Base-by-base conservation (phyloP, 2,329 filamentous ascomycete genomes). In the Leptographium wingfieldii region DNA sequence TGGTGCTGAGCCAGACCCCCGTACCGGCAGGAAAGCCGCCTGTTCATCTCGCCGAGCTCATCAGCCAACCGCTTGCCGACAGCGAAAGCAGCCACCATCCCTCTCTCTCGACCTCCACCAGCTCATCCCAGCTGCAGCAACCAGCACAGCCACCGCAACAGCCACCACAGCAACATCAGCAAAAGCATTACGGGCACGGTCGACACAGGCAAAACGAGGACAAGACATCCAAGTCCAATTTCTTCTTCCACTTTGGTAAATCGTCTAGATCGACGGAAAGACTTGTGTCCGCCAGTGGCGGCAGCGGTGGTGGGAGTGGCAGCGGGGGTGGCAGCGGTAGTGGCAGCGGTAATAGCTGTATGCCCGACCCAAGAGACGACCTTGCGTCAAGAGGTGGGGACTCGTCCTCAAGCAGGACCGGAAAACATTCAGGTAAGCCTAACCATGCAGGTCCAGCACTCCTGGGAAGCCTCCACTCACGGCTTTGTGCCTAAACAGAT, bases 201-300 rank as follows among this genome's bases (percentile, higher is more conserved):
- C 61, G 66, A 57, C 59, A 56, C 53, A 61, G 63, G 60, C 67
- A 70, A 64, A 74, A 73, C 66, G 73, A 70, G 64, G 73, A 71
- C 58, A 77, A 75, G 65, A 64, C 72, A n/a, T 72, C 74, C 61
- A 79, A 76, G 67, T 74, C 74, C 66, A 74, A 75, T 64, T 79
- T 80, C 69, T 72, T 74, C 60, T 79, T 79, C 66, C 74, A 77
- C 67, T 80, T 80, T 68, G 74, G 72, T 63, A 80, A 80, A 65
- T 68, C 69, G 27, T 70, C 73, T 64, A 77, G 74, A 64, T 69
- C 74, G 57, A 70, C 72, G 55, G 76, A 73, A 61, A 68, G 68
- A 53, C 64, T 67, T 25, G 57, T 55, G 19, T 19, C 56, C 53
- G 52, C 19, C 55, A 56, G 31, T 54, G 52, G 27, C 9, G 38